Conservation (phyloP, 2,329 filamentous ascomycete genomes). For the Lasiodiplodia hormozganensis region DNA sequence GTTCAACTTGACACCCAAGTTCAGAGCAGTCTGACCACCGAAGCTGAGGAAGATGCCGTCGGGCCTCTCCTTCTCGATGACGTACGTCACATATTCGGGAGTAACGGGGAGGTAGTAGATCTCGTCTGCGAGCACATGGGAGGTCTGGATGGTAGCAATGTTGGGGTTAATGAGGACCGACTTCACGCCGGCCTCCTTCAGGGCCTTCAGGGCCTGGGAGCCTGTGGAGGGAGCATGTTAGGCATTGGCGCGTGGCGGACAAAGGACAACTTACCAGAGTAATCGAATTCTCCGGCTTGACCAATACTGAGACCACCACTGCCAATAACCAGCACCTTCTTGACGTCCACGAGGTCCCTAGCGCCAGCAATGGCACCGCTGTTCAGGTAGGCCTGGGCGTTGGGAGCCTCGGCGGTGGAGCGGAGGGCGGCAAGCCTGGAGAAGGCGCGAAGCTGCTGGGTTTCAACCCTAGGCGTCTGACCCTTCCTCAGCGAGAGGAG, state of each 20-base stretch:
- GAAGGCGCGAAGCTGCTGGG: slow-evolving; percentile 48
- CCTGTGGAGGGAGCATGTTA: slow-evolving; percentile 61
- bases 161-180: slow-evolving; percentile 98
- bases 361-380: slow-evolving; percentile 84
- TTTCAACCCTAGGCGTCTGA: slow-evolving; percentile 41
- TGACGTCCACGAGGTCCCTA: slow-evolving; percentile 81
- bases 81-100: slow-evolving; percentile 95
- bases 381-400: slow-evolving; percentile 84
- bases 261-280: slow-evolving; percentile 75
- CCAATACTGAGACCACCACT: slow-evolving; percentile 95
- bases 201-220: slow-evolving; percentile 92
- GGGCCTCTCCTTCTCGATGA: slow-evolving; percentile 93
- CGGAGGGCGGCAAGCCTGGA: slow-evolving; percentile 42
- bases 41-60: slow-evolving; percentile 98
- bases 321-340: slow-evolving; percentile 96
- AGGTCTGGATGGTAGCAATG: slow-evolving; percentile 97
- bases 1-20: slow-evolving; percentile 97
- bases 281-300: slow-evolving; percentile 97
- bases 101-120: slow-evolving; percentile 98
- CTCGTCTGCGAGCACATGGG: slow-evolving; percentile 94
- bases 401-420: slow-evolving; percentile 72
- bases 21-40: slow-evolving; percentile 95
- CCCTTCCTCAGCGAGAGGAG: slow-evolving; percentile 40
- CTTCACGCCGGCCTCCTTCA: slow-evolving; percentile 91
- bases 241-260: background rate